Evolutionary conservation across 257 asterid genomes (phyloP).

Genomic region (Salvia hispanica): DNA sequence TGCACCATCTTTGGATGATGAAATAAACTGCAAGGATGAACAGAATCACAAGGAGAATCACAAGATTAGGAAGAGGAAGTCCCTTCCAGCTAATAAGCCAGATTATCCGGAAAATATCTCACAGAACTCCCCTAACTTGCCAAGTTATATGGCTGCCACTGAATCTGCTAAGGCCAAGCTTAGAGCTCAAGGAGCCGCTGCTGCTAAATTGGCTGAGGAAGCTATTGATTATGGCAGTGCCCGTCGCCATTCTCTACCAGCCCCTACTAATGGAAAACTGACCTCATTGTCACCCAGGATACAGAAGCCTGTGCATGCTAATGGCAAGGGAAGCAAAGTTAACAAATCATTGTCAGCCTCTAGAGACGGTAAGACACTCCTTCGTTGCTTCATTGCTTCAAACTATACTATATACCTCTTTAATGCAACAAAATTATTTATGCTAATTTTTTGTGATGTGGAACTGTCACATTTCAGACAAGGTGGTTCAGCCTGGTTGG

Average conservation of each 20-base stretch:
- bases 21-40: slow-evolving; percentile 52
- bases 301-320: slow-evolving; percentile 70
- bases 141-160: slow-evolving; percentile 95
- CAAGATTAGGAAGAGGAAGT: slow-evolving; percentile 66
- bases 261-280: slow-evolving; percentile 57
- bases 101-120: slow-evolving; percentile 69
- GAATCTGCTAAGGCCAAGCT: slow-evolving; percentile 96
- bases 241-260: slow-evolving; percentile 85
- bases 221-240: slow-evolving; percentile 46
- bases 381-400: no score
- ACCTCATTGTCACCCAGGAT: slow-evolving; percentile 70
- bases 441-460: not conserved
- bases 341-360: slow-evolving; percentile 53
- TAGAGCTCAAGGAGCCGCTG: slow-evolving; percentile 63
- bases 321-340: slow-evolving; percentile 65
- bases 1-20: slow-evolving; percentile 43
- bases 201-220: slow-evolving; percentile 56
- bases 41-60: slow-evolving; percentile 59
- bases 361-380: slow-evolving; percentile 61
- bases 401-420: no score
- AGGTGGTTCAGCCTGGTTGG: slow-evolving; percentile 86
- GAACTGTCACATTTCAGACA: slow-evolving; percentile 51
- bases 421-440: no score
- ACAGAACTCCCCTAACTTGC: slow-evolving; percentile 67
- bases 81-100: slow-evolving; percentile 65